A percentile compares a stretch with the other conserved stretches of the same genome.
Evolutionary conservation across 129 eudicot species (phyloP).

Genomic region (Smallanthus sonchifolius): DNA sequence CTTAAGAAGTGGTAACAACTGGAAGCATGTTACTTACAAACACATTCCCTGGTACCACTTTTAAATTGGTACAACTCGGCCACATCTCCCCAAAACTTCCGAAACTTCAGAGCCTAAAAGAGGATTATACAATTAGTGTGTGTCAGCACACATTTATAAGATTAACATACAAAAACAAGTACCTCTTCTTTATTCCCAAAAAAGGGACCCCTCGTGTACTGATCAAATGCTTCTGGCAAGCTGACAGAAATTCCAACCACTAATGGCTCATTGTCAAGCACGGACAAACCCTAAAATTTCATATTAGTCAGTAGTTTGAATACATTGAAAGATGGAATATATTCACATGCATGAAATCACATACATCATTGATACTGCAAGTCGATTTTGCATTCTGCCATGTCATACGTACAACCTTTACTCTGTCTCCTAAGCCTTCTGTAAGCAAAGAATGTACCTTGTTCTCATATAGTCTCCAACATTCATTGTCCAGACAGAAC

Average conservation of each 20-base stretch:
- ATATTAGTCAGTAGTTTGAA: conserved; percentile 18
- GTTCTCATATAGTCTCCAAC: conserved; percentile 84
- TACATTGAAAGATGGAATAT: conserved; percentile 8
- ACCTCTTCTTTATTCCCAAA: conserved; percentile 81
- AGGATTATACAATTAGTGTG: neutral
- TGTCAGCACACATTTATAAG: neutral
- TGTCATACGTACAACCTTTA: conserved; percentile 64
- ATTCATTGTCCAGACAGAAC: conserved; percentile 76
- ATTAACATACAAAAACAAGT: conserved; percentile 14
- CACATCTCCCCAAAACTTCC: conserved; percentile 88
- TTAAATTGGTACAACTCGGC: conserved; percentile 57
- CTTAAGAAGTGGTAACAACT: neutral
- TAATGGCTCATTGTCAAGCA: conserved; percentile 64
- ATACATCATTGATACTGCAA: conserved; percentile 55
- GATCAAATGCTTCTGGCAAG: conserved; percentile 63
- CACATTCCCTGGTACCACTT: conserved; percentile 66
- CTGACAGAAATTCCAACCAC: conserved; percentile 56
- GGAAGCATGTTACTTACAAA: conserved; percentile 48
- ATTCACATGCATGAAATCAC: conserved; percentile 18
- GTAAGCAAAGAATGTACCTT: conserved; percentile 58
- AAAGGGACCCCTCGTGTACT: conserved; percentile 67
- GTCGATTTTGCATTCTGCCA: conserved; percentile 61
- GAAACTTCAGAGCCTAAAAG: conserved; percentile 54
- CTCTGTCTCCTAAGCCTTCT: conserved; percentile 68
- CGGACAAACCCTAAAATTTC: conserved; percentile 59